phyloP scores from a whole-genome alignment of 2,329 filamentous ascomycete genomes.

The Blastomyces gilchristii region DNA sequence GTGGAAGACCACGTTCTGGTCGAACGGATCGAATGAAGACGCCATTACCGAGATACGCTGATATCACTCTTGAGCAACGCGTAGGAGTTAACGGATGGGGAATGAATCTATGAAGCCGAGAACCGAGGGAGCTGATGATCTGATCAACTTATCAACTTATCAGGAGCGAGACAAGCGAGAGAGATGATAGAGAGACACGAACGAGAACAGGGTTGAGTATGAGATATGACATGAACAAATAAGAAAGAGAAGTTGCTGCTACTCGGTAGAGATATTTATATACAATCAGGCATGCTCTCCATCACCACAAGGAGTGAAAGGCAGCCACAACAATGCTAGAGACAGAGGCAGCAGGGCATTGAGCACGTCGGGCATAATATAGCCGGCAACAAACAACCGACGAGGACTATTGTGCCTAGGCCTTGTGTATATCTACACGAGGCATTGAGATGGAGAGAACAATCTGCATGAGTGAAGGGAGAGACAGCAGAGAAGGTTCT shows the following conservation, averaged over 20 bases:
- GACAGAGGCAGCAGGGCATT: background rate
- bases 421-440: background rate
- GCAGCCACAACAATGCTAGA: background rate
- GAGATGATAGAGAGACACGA: background rate
- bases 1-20: slow-evolving; percentile 42
- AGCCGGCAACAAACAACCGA: background rate
- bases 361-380: background rate
- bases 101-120: background rate
- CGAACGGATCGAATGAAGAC: slow-evolving; percentile 41
- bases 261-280: background rate
- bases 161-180: too few species aligned
- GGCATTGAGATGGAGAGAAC: slow-evolving; percentile 1
- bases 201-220: background rate
- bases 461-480: slow-evolving; percentile 6
- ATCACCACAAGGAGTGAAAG: background rate
- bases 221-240: background rate
- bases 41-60: background rate
- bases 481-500: background rate
- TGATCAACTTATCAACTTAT: background rate
- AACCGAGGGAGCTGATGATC: background rate
- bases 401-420: background rate
- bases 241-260: background rate
- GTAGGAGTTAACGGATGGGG: background rate
- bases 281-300: background rate
- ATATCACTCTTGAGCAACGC: background rate